Conservation (phyloP, 176 grass and related monocot genomes). For the Zoysia pacifica region DNA sequence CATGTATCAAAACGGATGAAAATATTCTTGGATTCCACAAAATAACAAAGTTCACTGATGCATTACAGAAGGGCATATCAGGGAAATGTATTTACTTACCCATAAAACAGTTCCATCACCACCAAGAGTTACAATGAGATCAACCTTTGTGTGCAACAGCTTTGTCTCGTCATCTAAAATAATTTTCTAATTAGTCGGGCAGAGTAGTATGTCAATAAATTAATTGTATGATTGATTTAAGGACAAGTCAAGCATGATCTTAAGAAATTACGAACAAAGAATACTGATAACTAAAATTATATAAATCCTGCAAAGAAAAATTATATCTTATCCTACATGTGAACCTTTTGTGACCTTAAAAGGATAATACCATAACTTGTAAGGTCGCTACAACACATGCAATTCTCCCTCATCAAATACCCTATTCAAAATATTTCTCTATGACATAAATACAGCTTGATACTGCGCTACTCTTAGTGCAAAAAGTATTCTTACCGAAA, state of each 20-base stretch:
- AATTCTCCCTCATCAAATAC: neutral
- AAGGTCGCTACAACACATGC: neutral
- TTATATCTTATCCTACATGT: neutral
- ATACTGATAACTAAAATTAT: neutral
- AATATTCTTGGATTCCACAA: neutral
- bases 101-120: conserved; percentile 98
- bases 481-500: no score
- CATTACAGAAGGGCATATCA: neutral
- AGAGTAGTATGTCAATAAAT: conserved; percentile 18
- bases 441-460: neutral
- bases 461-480: neutral
- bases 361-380: neutral
- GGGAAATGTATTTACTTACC: conserved; percentile 51
- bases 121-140: conserved; percentile 91
- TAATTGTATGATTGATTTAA: conserved; percentile 6
- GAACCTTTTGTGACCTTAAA: neutral
- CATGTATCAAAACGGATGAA: neutral
- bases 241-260: neutral
- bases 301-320: neutral
- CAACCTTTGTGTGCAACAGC: conserved; percentile 82
- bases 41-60: neutral
- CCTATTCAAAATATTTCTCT: neutral
- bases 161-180: conserved; percentile 83
- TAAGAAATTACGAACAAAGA: neutral
- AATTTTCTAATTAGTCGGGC: conserved; percentile 45